Percentiles rank a stretch among this genome's conserved stretches.
phyloP scores from a whole-genome alignment of 805 yeast genomes.

The Candida tibetensis region DNA sequence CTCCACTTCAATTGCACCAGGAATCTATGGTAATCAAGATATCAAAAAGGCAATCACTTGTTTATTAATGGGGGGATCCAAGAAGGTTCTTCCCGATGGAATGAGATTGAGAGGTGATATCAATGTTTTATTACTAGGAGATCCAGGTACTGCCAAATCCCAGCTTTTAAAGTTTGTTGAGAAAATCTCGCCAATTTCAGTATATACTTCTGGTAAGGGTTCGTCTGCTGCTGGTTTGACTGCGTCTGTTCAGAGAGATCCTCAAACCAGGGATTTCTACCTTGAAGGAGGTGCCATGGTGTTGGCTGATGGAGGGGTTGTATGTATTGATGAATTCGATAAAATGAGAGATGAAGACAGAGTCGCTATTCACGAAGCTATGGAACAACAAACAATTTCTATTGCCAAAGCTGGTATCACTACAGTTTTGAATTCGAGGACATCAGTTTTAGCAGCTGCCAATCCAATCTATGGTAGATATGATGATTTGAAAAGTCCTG shows the following conservation, averaged over 20 bases:
- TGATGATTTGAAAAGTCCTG: constrained; percentile 94
- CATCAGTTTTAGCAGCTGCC: constrained; percentile 96
- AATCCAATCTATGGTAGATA: constrained; percentile 96
- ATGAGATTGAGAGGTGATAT: constrained; percentile 97
- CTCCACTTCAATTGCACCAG: constrained; percentile 89
- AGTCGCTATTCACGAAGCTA: constrained; percentile 98
- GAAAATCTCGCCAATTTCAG: constrained; percentile 89
- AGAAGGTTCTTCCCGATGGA: constrained; percentile 89
- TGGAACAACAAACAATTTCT: constrained; percentile 99
- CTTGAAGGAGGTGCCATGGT: constrained; percentile 99
- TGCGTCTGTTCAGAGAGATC: constrained; percentile 94
- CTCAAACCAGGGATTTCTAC: constrained; percentile 83
- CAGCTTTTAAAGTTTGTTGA: constrained; percentile 94
- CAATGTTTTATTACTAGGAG: constrained; percentile 89
- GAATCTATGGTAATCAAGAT: constrained; percentile 90
- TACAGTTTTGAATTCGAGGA: constrained; percentile 91
- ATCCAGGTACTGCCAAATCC: constrained; percentile 98
- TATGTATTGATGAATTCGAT: constrained; percentile 98
- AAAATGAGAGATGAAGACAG: constrained; percentile 99
- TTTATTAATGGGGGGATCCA: constrained; percentile 89
- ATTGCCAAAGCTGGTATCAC: constrained; percentile 99
- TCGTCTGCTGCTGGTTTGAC: constrained; percentile 99
- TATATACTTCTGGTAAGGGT: constrained; percentile 98
- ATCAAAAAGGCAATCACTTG: constrained; percentile 93
- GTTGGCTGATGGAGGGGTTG: constrained; percentile 99